Evolutionary conservation across 257 asterid species (phyloP).

Genomic region (Verbena officinalis): DNA sequence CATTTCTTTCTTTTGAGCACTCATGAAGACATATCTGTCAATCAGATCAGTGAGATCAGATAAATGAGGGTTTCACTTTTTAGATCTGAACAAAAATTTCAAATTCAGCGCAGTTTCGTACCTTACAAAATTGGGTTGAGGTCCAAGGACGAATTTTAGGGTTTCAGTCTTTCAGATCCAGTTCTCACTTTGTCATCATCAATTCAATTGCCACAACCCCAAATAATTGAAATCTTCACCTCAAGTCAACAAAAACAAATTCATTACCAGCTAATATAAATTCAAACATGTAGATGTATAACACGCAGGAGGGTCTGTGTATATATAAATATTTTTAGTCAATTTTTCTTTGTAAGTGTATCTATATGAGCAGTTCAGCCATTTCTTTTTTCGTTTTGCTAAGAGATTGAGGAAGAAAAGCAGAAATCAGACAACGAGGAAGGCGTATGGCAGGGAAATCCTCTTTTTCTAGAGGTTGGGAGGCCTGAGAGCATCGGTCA

Average conservation of each 20-base stretch:
- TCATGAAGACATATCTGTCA: too few species aligned
- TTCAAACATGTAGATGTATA: constrained; percentile 14
- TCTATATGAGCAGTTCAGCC: too few species aligned
- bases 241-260: constrained; percentile 33
- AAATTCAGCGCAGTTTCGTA: constrained; percentile 42
- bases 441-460: too few species aligned
- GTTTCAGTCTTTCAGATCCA: constrained; percentile 55
- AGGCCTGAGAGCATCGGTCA: too few species aligned
- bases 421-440: too few species aligned
- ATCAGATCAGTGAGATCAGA: constrained; percentile 19
- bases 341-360: too few species aligned
- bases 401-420: too few species aligned
- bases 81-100: constrained; percentile 39
- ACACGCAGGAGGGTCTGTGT: not conserved
- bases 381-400: too few species aligned
- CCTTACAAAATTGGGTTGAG: constrained; percentile 45
- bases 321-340: not conserved
- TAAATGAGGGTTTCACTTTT: constrained; percentile 12
- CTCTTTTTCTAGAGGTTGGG: too few species aligned
- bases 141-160: constrained; percentile 54
- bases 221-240: constrained; percentile 26
- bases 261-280: constrained; percentile 33
- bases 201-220: constrained; percentile 38
- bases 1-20: not conserved
- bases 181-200: constrained; percentile 44